Base-by-base conservation (phyloP, 2,329 filamentous ascomycete genomes). In the Ophiostoma sp. region DNA sequence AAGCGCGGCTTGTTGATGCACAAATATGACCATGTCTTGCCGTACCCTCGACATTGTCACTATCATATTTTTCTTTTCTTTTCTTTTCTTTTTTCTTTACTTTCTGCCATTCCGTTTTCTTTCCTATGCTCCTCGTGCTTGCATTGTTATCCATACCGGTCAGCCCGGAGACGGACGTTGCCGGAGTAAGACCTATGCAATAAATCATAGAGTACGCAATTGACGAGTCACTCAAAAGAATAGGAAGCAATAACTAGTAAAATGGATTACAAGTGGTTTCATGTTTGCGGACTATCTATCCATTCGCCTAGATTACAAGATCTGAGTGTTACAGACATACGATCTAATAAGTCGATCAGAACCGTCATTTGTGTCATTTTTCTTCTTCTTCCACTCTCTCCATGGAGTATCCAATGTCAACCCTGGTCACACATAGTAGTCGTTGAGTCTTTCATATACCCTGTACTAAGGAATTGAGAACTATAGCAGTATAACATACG, bases 81-180 rank as follows among this genome's bases (percentile, higher is more conserved):
- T 41, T 11, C 15, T 3, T 3, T 41, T 13, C 11, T 41, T 15
- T 41, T 41, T 11, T 41, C 39, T 13, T 41, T 41, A 41, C 15
- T 41, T 41, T 41, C 10, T n/a, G 15, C 5, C 44, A 48, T 17
- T 48, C 44, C 20, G 5, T 17, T 48, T 7, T 57, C 23, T 57
- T 27, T 27, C 39, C 11, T 27, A 13, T 57, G 27, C 52, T 11
- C 52, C 52, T 27, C 27, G 54, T 27, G 4, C 54, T 60, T 60
- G 54, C 27, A 31, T 62, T 33, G 27, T 62, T 62, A 62, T 62
- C 57, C 57, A 62, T 33, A 62, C 57, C 57, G 57, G 15, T 10
- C 27, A 62, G 15, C 11, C 57, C 57, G 57, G 57, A 62, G 11
- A 62, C 57, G 3, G 8, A 27, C 11, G 10, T 27, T 57, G 52